Conservation (phyloP, 768 basidiomycete genomes). For the Phylloporus rhodoxanthus region DNA sequence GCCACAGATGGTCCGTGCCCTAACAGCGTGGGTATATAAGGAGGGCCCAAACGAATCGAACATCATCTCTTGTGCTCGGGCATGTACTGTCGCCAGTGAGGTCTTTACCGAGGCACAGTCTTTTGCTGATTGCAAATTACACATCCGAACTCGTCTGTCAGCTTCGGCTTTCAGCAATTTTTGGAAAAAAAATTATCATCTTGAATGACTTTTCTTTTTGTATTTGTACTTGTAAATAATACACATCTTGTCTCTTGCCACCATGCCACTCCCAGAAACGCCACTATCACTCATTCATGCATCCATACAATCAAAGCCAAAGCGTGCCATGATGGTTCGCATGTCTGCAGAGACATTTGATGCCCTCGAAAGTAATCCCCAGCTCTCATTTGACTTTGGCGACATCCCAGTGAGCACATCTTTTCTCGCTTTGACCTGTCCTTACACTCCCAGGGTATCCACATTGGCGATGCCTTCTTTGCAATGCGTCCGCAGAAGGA, state of each 20-base stretch:
- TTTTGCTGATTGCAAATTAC: slow-evolving; percentile 97
- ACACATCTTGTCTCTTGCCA: background rate
- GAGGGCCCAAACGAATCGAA: no score
- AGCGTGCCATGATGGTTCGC: slow-evolving; percentile 71
- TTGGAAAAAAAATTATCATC: slow-evolving; percentile 48
- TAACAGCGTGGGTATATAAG: slow-evolving; percentile 6
- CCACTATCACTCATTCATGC: slow-evolving; percentile 55
- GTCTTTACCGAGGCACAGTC: slow-evolving; percentile 93
- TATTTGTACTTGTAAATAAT: background rate
- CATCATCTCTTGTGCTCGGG: slow-evolving; percentile 94
- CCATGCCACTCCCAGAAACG: slow-evolving; percentile 63
- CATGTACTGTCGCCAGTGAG: slow-evolving; percentile 94
- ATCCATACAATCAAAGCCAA: slow-evolving; percentile 52
- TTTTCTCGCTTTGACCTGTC: background rate
- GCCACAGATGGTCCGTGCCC: slow-evolving; percentile 21
- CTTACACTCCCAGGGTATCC: slow-evolving; percentile 44
- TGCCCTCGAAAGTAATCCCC: slow-evolving; percentile 49
- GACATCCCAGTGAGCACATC: slow-evolving; percentile 46
- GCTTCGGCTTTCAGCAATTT: slow-evolving; percentile 90
- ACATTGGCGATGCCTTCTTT: slow-evolving; percentile 61
- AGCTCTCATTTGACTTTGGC: slow-evolving; percentile 59
- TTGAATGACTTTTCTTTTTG: background rate
- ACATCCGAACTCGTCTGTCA: slow-evolving; percentile 91
- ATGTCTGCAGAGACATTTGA: slow-evolving; percentile 70
- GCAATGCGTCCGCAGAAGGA: slow-evolving; percentile 52